phyloP scores from a whole-genome alignment of 2,329 filamentous ascomycete genomes.

The Aspergillus chevalieri region DNA sequence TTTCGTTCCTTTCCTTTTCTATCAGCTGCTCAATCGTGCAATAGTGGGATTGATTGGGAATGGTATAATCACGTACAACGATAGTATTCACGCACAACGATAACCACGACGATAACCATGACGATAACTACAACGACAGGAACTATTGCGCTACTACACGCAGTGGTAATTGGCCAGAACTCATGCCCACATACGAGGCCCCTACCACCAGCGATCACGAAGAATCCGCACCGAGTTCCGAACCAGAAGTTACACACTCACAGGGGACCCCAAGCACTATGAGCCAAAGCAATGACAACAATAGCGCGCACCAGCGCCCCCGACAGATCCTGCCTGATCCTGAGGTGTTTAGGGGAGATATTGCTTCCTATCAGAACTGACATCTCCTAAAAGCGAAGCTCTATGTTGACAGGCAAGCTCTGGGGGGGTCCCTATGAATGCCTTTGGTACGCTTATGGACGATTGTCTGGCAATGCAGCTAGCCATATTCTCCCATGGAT shows the following conservation, averaged over 20 bases:
- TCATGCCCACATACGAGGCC: not conserved
- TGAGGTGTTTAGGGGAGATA: no score
- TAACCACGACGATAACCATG: no score
- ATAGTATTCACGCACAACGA: no score
- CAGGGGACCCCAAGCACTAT: not conserved
- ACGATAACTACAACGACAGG: not conserved
- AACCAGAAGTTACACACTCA: not conserved
- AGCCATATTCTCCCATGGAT: not conserved
- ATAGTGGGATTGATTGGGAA: no score
- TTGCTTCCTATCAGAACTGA: no score
- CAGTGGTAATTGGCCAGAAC: not conserved
- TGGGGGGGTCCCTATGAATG: not conserved
- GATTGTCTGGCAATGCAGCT: not conserved
- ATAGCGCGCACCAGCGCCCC: no score
- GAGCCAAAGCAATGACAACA: no score
- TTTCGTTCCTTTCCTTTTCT: no score
- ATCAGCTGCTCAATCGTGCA: no score
- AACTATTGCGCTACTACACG: not conserved
- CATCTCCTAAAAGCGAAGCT: no score
- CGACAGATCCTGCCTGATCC: no score
- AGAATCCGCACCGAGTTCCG: not conserved
- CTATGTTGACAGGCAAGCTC: conserved; percentile 35
- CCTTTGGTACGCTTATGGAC: not conserved
- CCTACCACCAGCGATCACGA: not conserved
- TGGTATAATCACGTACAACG: no score